Conservation (phyloP, 2,329 filamentous ascomycete genomes). For the Calonectria crousiana region DNA sequence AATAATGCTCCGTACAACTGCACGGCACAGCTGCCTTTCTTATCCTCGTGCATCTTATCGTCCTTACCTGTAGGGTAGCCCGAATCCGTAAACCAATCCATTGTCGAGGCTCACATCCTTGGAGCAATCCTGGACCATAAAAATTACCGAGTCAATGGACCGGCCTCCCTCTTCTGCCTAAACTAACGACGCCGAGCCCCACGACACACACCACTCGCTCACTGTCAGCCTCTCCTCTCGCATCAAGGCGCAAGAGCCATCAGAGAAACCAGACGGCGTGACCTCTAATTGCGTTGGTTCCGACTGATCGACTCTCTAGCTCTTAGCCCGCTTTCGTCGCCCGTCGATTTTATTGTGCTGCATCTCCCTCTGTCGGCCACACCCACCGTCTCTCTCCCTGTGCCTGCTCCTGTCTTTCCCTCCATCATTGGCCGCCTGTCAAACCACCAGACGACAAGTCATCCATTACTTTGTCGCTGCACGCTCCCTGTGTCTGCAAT, state of each 20-base stretch:
- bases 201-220: conserved; percentile 31
- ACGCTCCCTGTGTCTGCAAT: conserved; percentile 6
- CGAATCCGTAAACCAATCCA: conserved; percentile 37
- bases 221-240: conserved; percentile 15
- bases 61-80: conserved; percentile 14
- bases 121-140: conserved; percentile 28
- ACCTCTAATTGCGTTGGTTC: conserved; percentile 13
- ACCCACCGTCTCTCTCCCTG: conserved; percentile 14
- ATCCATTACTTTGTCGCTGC: neutral
- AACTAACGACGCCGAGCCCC: conserved; percentile 38
- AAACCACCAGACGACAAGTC: conserved; percentile 18
- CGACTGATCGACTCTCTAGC: neutral
- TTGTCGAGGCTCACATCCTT: conserved; percentile 36
- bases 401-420: conserved; percentile 24
- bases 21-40: neutral
- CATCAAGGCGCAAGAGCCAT: conserved; percentile 16
- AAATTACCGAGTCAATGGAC: conserved; percentile 42
- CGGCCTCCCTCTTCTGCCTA: conserved; percentile 44
- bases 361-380: conserved; percentile 3
- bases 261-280: conserved; percentile 20
- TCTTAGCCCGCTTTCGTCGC: neutral
- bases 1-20: conserved; percentile 5
- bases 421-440: conserved; percentile 22
- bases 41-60: conserved; percentile 9
- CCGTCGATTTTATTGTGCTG: conserved; percentile 4